These are phyloP conservation scores for Acanthochlamys bracteata DNA, from an alignment of 106 monocot species.

Conservation along the genomic window DNA sequence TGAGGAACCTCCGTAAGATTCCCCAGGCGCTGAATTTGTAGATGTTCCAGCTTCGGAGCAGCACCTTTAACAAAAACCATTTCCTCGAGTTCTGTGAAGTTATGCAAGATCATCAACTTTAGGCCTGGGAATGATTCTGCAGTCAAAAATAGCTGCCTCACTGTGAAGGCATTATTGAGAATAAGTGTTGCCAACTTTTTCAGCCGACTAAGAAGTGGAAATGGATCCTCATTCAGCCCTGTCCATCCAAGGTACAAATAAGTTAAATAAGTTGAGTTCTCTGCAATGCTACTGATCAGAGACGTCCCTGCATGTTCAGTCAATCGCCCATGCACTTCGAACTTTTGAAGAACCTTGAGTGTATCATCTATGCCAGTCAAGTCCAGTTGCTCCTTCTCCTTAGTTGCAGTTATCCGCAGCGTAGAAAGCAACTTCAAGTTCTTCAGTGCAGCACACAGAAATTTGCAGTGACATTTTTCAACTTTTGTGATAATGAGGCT, in stretches of 20 bases:
- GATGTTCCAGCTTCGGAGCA: not conserved
- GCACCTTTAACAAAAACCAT: not conserved
- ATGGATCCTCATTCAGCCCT: slow-evolving; percentile 4
- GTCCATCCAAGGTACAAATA: slow-evolving; percentile 4
- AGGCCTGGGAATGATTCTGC: slow-evolving; percentile 11
- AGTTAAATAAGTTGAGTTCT: not conserved
- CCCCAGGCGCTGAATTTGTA: not conserved
- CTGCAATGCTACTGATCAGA: too few species aligned
- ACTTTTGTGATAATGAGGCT: not conserved
- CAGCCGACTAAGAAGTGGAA: not conserved
- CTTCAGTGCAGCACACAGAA: slow-evolving; percentile 8
- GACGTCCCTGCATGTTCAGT: not conserved
- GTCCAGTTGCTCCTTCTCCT: slow-evolving; percentile 1
- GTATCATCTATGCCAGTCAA: not conserved
- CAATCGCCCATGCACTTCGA: not conserved
- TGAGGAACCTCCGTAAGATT: not conserved
- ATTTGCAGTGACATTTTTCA: not conserved
- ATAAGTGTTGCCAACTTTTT: not conserved
- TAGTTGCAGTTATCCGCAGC: slow-evolving; percentile 2
- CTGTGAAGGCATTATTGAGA: slow-evolving; percentile 3
- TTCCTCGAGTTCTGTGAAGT: not conserved
- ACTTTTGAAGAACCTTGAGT: not conserved
- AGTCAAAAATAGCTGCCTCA: slow-evolving; percentile 1
- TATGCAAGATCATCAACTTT: not conserved
- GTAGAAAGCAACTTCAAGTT: slow-evolving; percentile 10